Evolutionary conservation across 2,329 filamentous ascomycete species (phyloP).

Genomic region (Cryphonectria radicalis): DNA sequence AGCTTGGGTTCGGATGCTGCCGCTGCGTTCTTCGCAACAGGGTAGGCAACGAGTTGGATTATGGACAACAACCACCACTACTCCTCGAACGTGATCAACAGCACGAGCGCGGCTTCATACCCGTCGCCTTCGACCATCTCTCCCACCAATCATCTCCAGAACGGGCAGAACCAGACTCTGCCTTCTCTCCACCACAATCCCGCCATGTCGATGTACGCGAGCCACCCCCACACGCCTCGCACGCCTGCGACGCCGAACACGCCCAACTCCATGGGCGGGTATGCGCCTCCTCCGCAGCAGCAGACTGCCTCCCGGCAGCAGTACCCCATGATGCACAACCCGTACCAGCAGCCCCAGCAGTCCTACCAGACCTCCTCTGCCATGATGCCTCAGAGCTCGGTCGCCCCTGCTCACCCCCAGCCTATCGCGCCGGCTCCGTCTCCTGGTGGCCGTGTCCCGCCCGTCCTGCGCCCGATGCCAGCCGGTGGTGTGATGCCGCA

Average conservation of each 20-base stretch:
- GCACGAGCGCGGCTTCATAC: conserved; percentile 37
- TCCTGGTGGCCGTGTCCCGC: conserved; percentile 58
- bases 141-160: conserved; percentile 34
- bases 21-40: conserved; percentile 27
- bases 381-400: conserved; percentile 70
- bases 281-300: conserved; percentile 50
- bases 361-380: conserved; percentile 59
- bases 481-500: conserved; percentile 66
- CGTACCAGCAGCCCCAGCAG: conserved; percentile 58
- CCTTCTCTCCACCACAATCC: conserved; percentile 45
- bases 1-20: conserved; percentile 28
- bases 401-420: conserved; percentile 72
- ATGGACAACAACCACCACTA: conserved; percentile 39
- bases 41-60: conserved; percentile 32
- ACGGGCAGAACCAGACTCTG: conserved; percentile 37
- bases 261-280: conserved; percentile 61
- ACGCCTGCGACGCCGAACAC: conserved; percentile 67
- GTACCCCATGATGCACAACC: conserved; percentile 54
- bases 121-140: conserved; percentile 36
- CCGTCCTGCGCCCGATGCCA: conserved; percentile 71
- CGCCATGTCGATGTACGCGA: conserved; percentile 60
- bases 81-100: conserved; percentile 39
- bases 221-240: conserved; percentile 64
- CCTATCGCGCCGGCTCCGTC: conserved; percentile 74
- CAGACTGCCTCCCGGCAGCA: conserved; percentile 54